These are phyloP conservation scores for Xylaria sp. DNA, from an alignment of 2,329 filamentous ascomycete species.

Conservation along the genomic window DNA sequence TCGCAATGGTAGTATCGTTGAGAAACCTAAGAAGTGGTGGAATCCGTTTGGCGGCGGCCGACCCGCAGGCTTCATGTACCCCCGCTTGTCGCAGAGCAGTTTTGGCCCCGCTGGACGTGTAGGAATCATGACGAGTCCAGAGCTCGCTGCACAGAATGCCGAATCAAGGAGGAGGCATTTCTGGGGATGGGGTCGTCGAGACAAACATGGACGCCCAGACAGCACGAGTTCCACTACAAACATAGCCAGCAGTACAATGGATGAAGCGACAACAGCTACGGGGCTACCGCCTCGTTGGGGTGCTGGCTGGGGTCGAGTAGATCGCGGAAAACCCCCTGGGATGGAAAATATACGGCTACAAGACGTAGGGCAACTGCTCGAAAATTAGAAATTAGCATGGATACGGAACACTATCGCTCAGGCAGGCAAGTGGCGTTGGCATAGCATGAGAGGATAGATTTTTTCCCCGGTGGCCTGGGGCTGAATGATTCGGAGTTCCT, in stretches of 20 bases:
- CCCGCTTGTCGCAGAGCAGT: constrained; percentile 46
- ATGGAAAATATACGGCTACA: constrained; percentile 53
- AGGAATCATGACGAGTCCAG: constrained; percentile 59
- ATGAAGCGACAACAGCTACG: constrained; percentile 37
- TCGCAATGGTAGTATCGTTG: constrained; percentile 61
- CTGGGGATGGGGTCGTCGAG: constrained; percentile 35
- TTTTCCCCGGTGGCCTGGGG: neutral
- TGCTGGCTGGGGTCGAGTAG: constrained; percentile 55
- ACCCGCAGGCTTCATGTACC: constrained; percentile 63
- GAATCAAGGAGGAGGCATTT: constrained; percentile 39
- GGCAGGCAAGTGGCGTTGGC: constrained; percentile 17
- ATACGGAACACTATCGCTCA: neutral
- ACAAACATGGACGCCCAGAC: constrained; percentile 22
- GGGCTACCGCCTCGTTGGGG: constrained; percentile 53
- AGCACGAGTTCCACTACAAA: constrained; percentile 47
- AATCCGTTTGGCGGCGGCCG: constrained; percentile 63
- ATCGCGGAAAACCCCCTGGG: constrained; percentile 47
- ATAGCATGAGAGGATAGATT: constrained; percentile 27
- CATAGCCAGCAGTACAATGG: constrained; percentile 37
- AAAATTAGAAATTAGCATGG: constrained; percentile 31
- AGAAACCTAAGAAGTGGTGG: constrained; percentile 53
- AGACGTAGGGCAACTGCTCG: constrained; percentile 53
- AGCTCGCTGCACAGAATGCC: constrained; percentile 49
- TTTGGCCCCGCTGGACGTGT: constrained; percentile 49
- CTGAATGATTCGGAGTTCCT: constrained; percentile 10